Base-by-base conservation (phyloP, 2,329 filamentous ascomycete species). In the Corynespora cassiicola region DNA sequence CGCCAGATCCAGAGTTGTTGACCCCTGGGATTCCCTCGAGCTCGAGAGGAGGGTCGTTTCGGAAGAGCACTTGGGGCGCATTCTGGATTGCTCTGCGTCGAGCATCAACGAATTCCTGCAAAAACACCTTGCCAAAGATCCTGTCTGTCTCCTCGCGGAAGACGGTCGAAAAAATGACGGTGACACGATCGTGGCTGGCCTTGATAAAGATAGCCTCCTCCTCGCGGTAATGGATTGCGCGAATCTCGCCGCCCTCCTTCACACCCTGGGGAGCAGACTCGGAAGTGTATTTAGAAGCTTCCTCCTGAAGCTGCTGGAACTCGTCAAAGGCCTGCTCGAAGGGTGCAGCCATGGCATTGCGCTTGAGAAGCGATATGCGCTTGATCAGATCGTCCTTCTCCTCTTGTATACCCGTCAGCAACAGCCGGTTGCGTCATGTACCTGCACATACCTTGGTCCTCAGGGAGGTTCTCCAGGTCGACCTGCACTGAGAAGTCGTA, bases 151-250 rank as follows among this genome's bases (percentile, higher is more conserved):
- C 95, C 67, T 99, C 95, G 41, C 90, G 81, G 79, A 99, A 99
- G 35, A 97, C 83, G 26, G 94, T 99, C 73, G 90, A 96, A 79
- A 99, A 99, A 64, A 99, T 99, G 61, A 99, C 91, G 1, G 95
- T 99, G 35, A 99, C 94, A 61, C 94, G 85, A 69, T 99, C 94
- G 74, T 95, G 88, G 69, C 88, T 95, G 47, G 94, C 92, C 76
- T 99, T 97, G 76, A 99, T 87, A 71, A 95, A 99, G 65, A 99
- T 97, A 35, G 94, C 91, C 71, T 99, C 94, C 76, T 97, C 91
- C 63, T 99, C 95, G 39, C 94, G 88, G 75, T 99, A 99, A 71
- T 97, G 92, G 58, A 99, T 95, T 3, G 92, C 85, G 81, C 95
- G 96, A 43, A 97, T 86, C 56, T 94, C 84, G 40, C 92, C 91